phyloP scores from a whole-genome alignment of 257 asterid genomes.

The Salvia rosmarinus region DNA sequence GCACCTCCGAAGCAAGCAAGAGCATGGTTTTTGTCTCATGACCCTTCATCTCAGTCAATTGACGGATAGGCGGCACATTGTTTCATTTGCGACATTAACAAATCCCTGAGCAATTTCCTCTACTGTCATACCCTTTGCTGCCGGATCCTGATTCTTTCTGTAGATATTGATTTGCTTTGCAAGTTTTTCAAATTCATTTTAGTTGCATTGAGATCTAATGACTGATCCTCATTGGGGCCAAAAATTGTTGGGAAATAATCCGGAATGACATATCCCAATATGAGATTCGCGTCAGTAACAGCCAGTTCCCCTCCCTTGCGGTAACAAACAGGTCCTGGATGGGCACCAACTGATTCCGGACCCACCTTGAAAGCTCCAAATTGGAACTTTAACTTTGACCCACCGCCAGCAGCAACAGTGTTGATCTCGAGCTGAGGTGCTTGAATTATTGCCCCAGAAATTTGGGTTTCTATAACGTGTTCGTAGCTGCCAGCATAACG shows the following conservation, averaged over 20 bases:
- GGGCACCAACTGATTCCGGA: constrained; percentile 97
- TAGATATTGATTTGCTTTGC: constrained; percentile 74
- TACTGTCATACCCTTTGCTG: constrained; percentile 76
- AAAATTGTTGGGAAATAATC: constrained; percentile 90
- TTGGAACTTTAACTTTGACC: constrained; percentile 88
- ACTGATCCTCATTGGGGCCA: constrained; percentile 88
- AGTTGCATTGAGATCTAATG: constrained; percentile 71
- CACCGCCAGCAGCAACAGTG: constrained; percentile 99
- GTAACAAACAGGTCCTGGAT: constrained; percentile 98
- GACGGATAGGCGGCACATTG: constrained; percentile 96
- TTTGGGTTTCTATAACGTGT: constrained; percentile 91
- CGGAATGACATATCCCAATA: constrained; percentile 84
- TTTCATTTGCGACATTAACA: constrained; percentile 87
- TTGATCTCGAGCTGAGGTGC: constrained; percentile 99
- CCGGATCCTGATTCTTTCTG: constrained; percentile 71
- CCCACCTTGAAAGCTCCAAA: constrained; percentile 96
- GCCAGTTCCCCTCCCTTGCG: constrained; percentile 92
- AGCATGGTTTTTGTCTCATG: constrained; percentile 91
- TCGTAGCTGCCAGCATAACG: constrained; percentile 93
- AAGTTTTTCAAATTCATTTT: constrained; percentile 74
- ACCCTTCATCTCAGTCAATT: constrained; percentile 97
- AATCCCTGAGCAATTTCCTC: constrained; percentile 95
- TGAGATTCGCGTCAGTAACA: constrained; percentile 89
- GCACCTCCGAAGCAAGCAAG: constrained; percentile 99
- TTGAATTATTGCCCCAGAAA: constrained; percentile 90